Conservation (phyloP, 805 yeast species). For the Kuraishia ogatae region DNA sequence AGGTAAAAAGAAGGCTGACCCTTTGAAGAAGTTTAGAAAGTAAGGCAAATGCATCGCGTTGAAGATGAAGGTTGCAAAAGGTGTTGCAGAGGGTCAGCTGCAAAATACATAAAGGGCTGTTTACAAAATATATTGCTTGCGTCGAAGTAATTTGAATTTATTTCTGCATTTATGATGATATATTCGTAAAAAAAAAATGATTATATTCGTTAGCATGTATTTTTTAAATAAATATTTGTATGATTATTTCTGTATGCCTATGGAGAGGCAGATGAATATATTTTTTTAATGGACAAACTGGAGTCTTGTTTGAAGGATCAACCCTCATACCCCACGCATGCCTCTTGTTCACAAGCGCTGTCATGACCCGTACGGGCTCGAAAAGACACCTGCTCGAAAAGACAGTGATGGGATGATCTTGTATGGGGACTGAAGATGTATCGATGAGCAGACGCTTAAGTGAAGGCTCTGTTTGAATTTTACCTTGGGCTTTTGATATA, state of each 20-base stretch:
- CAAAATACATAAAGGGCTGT: neutral
- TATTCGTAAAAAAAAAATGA: too few species aligned
- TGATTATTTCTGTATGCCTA: too few species aligned
- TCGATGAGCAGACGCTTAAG: neutral
- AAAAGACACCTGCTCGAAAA: neutral
- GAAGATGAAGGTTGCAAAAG: neutral
- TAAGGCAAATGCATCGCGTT: conserved; percentile 5
- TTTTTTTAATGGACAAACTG: too few species aligned
- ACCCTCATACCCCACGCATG: too few species aligned
- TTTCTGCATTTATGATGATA: too few species aligned
- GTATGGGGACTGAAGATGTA: neutral
- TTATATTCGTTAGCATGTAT: too few species aligned
- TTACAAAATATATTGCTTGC: neutral
- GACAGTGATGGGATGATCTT: neutral
- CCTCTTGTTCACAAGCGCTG: neutral
- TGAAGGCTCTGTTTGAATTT: neutral
- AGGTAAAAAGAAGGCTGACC: conserved; percentile 37
- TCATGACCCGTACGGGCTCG: neutral
- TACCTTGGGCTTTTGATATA: too few species aligned
- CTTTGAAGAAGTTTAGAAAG: conserved; percentile 34
- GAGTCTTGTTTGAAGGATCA: too few species aligned
- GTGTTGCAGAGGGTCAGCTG: neutral
- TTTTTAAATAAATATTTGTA: neutral
- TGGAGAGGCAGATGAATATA: too few species aligned
- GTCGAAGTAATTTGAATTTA: too few species aligned